These are phyloP conservation scores for Pleurotus tuoliensis DNA, from an alignment of 768 basidiomycete species.

Conservation along the genomic window DNA sequence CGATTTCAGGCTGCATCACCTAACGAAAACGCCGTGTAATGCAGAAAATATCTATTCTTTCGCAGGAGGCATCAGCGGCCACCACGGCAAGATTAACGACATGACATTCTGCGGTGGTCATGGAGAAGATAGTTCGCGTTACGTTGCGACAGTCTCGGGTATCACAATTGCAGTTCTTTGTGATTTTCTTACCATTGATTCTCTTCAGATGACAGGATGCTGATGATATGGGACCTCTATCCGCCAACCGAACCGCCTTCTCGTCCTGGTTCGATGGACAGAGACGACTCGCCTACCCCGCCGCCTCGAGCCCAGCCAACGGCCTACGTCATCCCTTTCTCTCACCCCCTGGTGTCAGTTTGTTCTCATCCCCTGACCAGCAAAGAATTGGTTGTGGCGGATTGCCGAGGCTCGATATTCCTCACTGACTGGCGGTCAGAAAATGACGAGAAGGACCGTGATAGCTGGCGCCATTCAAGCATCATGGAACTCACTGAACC, in stretches of 20 bases:
- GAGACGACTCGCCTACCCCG: constrained; percentile 24
- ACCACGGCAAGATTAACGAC: constrained; percentile 74
- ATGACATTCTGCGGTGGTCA: constrained; percentile 79
- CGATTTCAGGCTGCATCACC: constrained; percentile 68
- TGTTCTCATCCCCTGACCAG: constrained; percentile 66
- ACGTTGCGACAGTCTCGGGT: constrained; percentile 83
- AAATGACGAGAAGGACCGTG: constrained; percentile 48
- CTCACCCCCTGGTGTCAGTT: constrained; percentile 68
- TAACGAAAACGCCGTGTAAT: constrained; percentile 49
- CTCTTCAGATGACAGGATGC: constrained; percentile 68
- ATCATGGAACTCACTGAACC: constrained; percentile 75
- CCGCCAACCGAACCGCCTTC: constrained; percentile 40
- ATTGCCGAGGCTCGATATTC: constrained; percentile 69
- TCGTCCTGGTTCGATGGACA: constrained; percentile 22
- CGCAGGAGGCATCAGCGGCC: constrained; percentile 77
- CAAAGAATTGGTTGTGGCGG: constrained; percentile 79
- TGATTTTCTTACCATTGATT: constrained; percentile 7
- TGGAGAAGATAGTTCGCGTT: constrained; percentile 61
- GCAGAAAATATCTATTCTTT: constrained; percentile 62
- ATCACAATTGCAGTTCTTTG: constrained; percentile 12
- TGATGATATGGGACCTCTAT: constrained; percentile 85
- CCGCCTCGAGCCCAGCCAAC: constrained; percentile 62
- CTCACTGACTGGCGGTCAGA: constrained; percentile 83
- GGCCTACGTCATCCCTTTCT: constrained; percentile 70
- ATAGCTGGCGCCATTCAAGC: constrained; percentile 57